Base-by-base conservation (phyloP, 306 rosid genomes). In the Rosa lucieae region DNA sequence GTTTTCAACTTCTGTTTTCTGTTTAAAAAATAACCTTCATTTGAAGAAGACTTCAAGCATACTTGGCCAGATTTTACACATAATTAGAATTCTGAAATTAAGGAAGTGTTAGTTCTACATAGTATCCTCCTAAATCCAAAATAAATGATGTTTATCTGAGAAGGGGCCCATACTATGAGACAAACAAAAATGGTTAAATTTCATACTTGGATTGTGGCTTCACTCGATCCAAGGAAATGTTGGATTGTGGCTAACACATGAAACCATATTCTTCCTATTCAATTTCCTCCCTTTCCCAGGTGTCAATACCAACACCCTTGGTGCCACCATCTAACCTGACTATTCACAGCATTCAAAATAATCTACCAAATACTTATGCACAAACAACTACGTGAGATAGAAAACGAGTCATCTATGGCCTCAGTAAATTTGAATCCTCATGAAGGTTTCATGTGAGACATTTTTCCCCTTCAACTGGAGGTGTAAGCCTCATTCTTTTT, bases 401-500 rank as follows among this genome's bases (percentile, higher is more conserved):
- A 46, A 29, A 62, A 26, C 26, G 8, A 10, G 13, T 7, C 10
- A 11, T 10, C 17, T 2, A 17, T 44, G 56, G 44, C 69, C 78
- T 43, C 70, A 8, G 43, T 2, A 17, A 62, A 47, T 53, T 56
- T 13, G 73, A 46, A 26, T 26, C 77, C 44, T 47, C 47, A 10
- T 29, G 18, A 6, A 56, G 56, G 61, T 81, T 62, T 74, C 76
- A 32, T 18, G 20, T 5, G 8, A 65, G 67, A n/a, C 53, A 39
- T 26, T 65, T 76, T 49, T 63, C 81, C 69, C 65, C 81, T 75
- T 85, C 79, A 15, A 5, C 44, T 47, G 81, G 76, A 59, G 75
- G 70, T 52, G 74, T 49, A 70, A 79, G 78, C 74, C 78, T 82
- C 73, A 76, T 79, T 82, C 80, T 88, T 84, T 93, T 91, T 4